Evolutionary conservation across 345 rosid species (phyloP).

Genomic region (Eucalyptus polyanthemos): DNA sequence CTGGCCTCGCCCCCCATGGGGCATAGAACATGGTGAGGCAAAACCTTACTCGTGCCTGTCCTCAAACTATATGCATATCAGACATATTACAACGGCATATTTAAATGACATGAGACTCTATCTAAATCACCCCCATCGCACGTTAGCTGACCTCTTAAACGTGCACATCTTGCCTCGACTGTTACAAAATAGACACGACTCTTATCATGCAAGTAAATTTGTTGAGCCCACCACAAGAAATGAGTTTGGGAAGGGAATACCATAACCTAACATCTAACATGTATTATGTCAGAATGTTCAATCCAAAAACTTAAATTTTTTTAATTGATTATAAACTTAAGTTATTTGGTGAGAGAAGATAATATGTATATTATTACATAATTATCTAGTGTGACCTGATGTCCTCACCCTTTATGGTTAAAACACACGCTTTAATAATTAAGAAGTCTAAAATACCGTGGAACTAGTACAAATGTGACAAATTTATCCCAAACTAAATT

Average conservation of each 20-base stretch:
- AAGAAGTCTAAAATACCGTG: accelerated
- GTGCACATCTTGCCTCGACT: accelerated
- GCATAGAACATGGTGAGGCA: too few species aligned
- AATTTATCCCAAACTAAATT: accelerated
- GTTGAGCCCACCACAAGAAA: not conserved
- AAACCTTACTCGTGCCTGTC: too few species aligned
- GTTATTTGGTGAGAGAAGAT: accelerated
- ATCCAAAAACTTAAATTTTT: too few species aligned
- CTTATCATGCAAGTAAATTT: not conserved
- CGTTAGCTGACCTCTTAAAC: accelerated
- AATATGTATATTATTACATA: too few species aligned
- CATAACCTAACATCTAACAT: accelerated
- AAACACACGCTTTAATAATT: too few species aligned
- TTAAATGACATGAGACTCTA: not conserved
- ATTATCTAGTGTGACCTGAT: accelerated
- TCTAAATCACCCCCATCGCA: accelerated
- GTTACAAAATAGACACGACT: accelerated
- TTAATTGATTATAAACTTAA: accelerated
- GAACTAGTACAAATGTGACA: accelerated
- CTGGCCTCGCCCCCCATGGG: too few species aligned
- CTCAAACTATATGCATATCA: accelerated
- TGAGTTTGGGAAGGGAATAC: not conserved
- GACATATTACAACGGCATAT: too few species aligned
- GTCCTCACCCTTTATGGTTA: accelerated
- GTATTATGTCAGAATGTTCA: accelerated